phyloP scores from a whole-genome alignment of 2,329 filamentous ascomycete genomes.

The Colletotrichum simmondsii region DNA sequence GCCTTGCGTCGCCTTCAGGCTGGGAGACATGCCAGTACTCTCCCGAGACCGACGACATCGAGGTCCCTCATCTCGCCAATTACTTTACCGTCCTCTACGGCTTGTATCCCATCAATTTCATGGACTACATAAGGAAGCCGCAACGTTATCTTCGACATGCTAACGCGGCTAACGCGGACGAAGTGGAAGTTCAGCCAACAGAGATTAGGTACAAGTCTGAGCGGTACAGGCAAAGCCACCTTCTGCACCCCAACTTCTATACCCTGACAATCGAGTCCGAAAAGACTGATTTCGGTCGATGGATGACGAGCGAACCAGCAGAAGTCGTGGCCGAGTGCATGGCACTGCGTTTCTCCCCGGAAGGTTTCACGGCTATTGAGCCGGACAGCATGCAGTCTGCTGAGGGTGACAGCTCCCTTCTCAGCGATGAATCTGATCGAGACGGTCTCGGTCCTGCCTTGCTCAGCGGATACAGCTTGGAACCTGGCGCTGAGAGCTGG shows the following conservation, averaged over 20 bases:
- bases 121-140: constrained; percentile 86
- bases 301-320: constrained; percentile 82
- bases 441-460: constrained; percentile 51
- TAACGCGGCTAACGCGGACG: constrained; percentile 75
- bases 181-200: constrained; percentile 81
- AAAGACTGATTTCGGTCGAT: constrained; percentile 79
- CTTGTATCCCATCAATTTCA: constrained; percentile 85
- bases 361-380: constrained; percentile 35
- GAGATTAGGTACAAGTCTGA: constrained; percentile 83
- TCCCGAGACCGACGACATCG: constrained; percentile 69
- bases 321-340: constrained; percentile 86
- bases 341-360: constrained; percentile 63
- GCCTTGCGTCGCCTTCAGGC: constrained; percentile 44
- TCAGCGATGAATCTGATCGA: constrained; percentile 44
- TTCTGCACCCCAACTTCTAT: constrained; percentile 88
- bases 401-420: constrained; percentile 32
- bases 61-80: constrained; percentile 74
- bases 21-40: constrained; percentile 76
- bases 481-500: constrained; percentile 56
- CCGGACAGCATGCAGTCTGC: constrained; percentile 34
- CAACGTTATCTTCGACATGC: constrained; percentile 81
- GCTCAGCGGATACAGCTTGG: constrained; percentile 49
- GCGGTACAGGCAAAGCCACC: constrained; percentile 76
- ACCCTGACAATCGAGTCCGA: constrained; percentile 83
- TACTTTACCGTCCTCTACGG: constrained; percentile 89